Conservation (phyloP, 1,284 basidiomycete genomes). For the Afroboletus lepidellus region DNA sequence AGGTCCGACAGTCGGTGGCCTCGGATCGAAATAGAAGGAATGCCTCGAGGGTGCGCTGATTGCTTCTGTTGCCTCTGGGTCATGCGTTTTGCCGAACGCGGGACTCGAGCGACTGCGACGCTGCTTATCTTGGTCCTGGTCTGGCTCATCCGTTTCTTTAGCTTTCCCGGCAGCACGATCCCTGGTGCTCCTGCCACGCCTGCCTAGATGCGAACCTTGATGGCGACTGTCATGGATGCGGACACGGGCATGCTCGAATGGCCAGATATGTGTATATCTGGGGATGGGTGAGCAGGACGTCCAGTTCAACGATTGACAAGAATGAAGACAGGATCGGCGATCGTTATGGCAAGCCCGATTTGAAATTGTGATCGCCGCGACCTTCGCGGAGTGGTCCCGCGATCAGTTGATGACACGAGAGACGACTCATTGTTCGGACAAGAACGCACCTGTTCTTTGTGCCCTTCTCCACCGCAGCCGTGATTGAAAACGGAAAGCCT, state of each 20-base stretch:
- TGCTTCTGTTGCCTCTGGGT: background rate
- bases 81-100: slow-evolving; percentile 3
- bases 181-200: slow-evolving; percentile 19
- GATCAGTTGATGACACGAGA: background rate
- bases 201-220: slow-evolving; percentile 31
- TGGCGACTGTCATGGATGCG: slow-evolving; percentile 50
- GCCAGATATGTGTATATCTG: slow-evolving; percentile 93
- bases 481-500: slow-evolving; percentile 87
- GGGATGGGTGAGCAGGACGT: slow-evolving; percentile 5
- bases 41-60: background rate
- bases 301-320: background rate
- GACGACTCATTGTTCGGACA: slow-evolving; percentile 32
- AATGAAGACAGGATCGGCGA: background rate
- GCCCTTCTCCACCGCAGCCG: slow-evolving; percentile 93
- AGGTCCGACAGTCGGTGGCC: slow-evolving; percentile 1
- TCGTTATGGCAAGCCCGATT: background rate
- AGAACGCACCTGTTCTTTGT: slow-evolving; percentile 82
- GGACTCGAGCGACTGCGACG: slow-evolving; percentile 28
- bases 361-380: background rate
- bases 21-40: slow-evolving; percentile 11
- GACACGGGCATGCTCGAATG: slow-evolving; percentile 90
- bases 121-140: slow-evolving; percentile 9
- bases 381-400: background rate
- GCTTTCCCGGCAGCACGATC: slow-evolving; percentile 10
- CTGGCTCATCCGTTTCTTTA: slow-evolving; percentile 7